Base-by-base conservation (phyloP, 306 rosid genomes). In the Nissolia schottii region DNA sequence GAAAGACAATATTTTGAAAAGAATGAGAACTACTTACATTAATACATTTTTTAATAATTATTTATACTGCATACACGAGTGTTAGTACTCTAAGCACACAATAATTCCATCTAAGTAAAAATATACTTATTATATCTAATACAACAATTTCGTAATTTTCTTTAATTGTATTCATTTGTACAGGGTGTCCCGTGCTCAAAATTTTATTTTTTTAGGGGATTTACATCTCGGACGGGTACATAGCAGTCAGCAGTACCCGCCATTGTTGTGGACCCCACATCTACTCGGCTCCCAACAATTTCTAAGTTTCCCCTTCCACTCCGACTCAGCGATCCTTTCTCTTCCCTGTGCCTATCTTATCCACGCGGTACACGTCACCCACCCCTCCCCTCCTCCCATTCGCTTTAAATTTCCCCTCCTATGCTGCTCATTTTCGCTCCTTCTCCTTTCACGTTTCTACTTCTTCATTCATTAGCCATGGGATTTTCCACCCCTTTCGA, bases 401-500 rank as follows among this genome's bases (percentile, higher is more conserved):
- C 14, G 13, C 22, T 7, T 19, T 29, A 55, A 34, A 20, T 34
- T 18, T 75, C 18, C 7, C 4, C 6, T 9, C 31, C 12, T 19
- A 7, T 29, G 0, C 0, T 8, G 4, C 78, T 25, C 46, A 28
- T 34, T 37, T 25, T 12, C 8, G 0, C 5, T 20, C 1, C 10
- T 11, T 45, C 2, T 0, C 7, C 0, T 41, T 16, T 35, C 18
- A 29, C 0, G 0, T 1, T 37, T 25, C 16, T 19, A 3, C 27
- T 24, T 28, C 46, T 14, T 41, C 31, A 20, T 14, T 3, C 3
- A 18, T 35, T 11, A 2, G 19, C 65, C 15, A 88, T 88, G 93
- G 93, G 66, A 51, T 71, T 76, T 7, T 63, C 59, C 57, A 32
- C 38, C 60, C 83, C 86, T 28, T 83, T 83, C 41, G 84, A 86